phyloP scores from a whole-genome alignment of 2,329 filamentous ascomycete species.

The Aureobasidium pullulans region DNA sequence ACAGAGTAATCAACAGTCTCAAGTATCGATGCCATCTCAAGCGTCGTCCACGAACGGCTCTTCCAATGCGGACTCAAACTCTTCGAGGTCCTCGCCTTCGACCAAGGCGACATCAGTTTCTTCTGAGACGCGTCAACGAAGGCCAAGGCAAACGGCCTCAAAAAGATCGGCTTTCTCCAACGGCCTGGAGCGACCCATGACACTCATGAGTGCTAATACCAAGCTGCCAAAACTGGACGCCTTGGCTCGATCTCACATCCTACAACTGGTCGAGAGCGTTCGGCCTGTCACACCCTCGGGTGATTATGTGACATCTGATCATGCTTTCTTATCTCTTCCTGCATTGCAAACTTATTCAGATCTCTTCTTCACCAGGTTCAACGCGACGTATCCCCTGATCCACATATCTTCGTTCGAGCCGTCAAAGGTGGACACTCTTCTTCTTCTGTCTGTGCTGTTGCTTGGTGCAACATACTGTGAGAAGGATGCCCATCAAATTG shows the following conservation, averaged over 20 bases:
- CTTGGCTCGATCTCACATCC: conserved; percentile 33
- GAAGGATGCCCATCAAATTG: conserved; percentile 52
- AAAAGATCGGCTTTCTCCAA: neutral
- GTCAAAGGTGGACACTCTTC: conserved; percentile 41
- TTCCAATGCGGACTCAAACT: neutral
- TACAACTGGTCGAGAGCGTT: conserved; percentile 46
- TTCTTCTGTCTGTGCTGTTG: conserved; percentile 48
- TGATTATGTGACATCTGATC: conserved; percentile 38
- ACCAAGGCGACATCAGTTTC: conserved; percentile 3
- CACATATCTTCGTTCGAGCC: conserved; percentile 52
- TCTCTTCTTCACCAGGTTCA: conserved; percentile 55
- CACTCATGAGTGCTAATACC: conserved; percentile 27
- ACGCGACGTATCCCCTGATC: conserved; percentile 52
- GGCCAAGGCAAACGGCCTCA: neutral
- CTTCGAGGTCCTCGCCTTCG: neutral
- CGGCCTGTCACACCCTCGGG: conserved; percentile 44
- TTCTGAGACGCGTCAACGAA: neutral
- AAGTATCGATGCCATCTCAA: neutral
- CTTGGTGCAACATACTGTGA: conserved; percentile 56
- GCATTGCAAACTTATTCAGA: conserved; percentile 51
- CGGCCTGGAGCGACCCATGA: conserved; percentile 30
- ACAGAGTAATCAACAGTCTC: neutral
- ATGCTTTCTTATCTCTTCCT: conserved; percentile 44
- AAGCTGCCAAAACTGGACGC: conserved; percentile 35
- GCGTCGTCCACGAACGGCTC: neutral